Percentiles rank a stretch among this genome's conserved stretches.
Evolutionary conservation across 148 eudicot genomes (phyloP).

Genomic region (Chenopodium formosanum): DNA sequence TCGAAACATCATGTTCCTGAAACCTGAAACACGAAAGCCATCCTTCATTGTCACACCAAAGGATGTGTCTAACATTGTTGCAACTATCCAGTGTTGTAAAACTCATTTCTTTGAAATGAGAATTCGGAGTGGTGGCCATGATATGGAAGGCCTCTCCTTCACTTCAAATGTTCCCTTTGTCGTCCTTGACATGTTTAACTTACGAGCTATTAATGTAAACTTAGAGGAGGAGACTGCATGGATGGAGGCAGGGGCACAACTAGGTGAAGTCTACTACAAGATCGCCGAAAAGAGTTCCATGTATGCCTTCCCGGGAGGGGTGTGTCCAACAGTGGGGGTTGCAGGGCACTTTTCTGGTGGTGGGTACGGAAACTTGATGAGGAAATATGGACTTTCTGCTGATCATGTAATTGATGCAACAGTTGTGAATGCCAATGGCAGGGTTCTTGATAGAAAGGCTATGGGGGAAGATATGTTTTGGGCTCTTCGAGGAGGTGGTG

Average conservation of each 20-base stretch:
- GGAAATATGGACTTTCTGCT: background rate
- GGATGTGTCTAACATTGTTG: conserved; percentile 9
- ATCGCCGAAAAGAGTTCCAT: background rate
- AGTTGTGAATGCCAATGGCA: background rate
- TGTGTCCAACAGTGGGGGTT: background rate
- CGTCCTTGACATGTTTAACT: background rate
- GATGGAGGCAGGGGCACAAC: background rate
- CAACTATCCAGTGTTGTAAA: conserved; percentile 17
- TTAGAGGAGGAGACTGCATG: background rate
- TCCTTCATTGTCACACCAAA: conserved; percentile 19
- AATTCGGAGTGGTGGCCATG: background rate
- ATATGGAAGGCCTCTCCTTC: background rate
- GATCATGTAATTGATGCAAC: background rate
- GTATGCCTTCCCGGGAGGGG: background rate
- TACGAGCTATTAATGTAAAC: background rate
- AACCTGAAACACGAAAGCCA: conserved; percentile 2
- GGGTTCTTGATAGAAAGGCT: background rate
- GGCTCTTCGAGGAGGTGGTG: background rate
- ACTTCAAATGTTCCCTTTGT: background rate
- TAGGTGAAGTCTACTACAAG: background rate
- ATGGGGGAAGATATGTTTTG: background rate
- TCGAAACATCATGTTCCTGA: conserved; percentile 18
- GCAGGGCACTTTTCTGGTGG: background rate
- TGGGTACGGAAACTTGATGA: background rate
- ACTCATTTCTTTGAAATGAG: background rate